Percentiles rank a stretch among this genome's conserved stretches.
These are phyloP conservation scores for Saccharomycopsis phalli DNA, from an alignment of 1,139 yeast genomes.

Conservation along the genomic window DNA sequence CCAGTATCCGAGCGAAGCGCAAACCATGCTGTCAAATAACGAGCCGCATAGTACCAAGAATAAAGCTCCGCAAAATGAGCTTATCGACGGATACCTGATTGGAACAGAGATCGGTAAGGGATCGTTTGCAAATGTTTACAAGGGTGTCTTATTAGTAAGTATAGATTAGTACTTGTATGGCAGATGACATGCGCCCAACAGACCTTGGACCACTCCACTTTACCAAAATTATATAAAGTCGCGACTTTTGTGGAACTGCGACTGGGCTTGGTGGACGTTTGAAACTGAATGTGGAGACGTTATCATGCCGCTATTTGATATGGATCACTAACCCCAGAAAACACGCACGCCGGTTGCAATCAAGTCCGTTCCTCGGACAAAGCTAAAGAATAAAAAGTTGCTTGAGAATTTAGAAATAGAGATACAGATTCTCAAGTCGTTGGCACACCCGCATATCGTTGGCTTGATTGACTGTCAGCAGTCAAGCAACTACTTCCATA, in stretches of 20 bases:
- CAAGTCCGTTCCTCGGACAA: slow-evolving; percentile 77
- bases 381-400: slow-evolving; percentile 75
- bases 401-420: slow-evolving; percentile 88
- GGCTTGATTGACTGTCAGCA: slow-evolving; percentile 74
- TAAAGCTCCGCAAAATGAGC: slow-evolving; percentile 19
- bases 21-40: not conserved
- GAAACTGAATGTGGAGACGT: no score
- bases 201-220: no score
- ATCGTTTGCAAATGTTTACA: slow-evolving; percentile 89
- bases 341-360: slow-evolving; percentile 67
- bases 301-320: no score
- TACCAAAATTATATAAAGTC: no score
- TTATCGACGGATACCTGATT: slow-evolving; percentile 40
- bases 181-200: no score
- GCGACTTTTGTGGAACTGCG: no score
- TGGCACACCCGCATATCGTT: slow-evolving; percentile 91
- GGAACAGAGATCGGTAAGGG: slow-evolving; percentile 88
- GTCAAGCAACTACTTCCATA: slow-evolving; percentile 70
- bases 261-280: no score
- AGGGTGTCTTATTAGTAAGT: slow-evolving; percentile 38
- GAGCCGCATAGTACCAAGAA: not conserved
- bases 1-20: no score
- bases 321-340: slow-evolving; percentile 28
- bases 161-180: no score
- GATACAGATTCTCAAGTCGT: slow-evolving; percentile 72